phyloP scores from a whole-genome alignment of 345 rosid genomes.

The Aethionema arabicum region DNA sequence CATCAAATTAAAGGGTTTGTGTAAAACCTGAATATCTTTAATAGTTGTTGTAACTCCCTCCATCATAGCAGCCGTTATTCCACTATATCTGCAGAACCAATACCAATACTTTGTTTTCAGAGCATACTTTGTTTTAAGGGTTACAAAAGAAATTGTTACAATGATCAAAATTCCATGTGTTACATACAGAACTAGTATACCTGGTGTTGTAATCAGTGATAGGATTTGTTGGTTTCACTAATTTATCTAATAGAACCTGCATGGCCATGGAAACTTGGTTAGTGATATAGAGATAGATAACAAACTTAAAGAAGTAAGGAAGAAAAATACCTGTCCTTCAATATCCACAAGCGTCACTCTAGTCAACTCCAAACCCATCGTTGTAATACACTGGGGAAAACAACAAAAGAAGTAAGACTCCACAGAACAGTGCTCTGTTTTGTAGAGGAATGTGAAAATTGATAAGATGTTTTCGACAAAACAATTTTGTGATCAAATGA shows the following conservation, averaged over 20 bases:
- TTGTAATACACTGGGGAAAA: constrained; percentile 66
- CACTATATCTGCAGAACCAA: constrained; percentile 69
- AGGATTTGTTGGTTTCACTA: constrained; percentile 78
- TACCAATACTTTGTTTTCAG: constrained; percentile 11
- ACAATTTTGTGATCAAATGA: neutral
- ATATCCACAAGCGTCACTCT: constrained; percentile 83
- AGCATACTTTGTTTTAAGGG: constrained; percentile 3
- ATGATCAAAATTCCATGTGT: constrained; percentile 5
- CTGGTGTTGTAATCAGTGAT: constrained; percentile 88
- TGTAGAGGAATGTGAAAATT: neutral
- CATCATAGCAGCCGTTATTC: constrained; percentile 83
- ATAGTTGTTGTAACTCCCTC: constrained; percentile 73
- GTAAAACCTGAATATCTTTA: constrained; percentile 75
- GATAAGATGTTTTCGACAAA: neutral
- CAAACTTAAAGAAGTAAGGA: constrained; percentile 3
- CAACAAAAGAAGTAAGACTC: constrained; percentile 4
- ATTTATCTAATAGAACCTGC: constrained; percentile 85
- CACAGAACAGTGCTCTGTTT: neutral
- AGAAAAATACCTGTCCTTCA: constrained; percentile 66
- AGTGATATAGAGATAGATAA: neutral
- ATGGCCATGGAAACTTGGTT: constrained; percentile 9
- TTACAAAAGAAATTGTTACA: constrained; percentile 2
- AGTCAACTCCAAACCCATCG: constrained; percentile 85
- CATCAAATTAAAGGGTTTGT: constrained; percentile 4
- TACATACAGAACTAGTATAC: constrained; percentile 40